Conservation (phyloP, 2,329 filamentous ascomycete species). For the Penicillium sp. region DNA sequence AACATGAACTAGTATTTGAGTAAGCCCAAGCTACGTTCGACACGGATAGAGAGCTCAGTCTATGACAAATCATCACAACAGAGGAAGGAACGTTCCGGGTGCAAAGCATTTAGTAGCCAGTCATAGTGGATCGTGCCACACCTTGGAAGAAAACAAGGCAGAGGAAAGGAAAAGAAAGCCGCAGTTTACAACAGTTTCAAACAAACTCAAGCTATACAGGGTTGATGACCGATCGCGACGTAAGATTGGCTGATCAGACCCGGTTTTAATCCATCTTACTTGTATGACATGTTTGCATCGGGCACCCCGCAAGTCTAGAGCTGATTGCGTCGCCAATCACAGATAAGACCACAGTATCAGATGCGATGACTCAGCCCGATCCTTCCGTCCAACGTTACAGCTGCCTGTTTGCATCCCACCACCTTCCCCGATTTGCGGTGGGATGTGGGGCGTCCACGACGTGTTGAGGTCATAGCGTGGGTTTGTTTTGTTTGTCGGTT, state of each 20-base stretch:
- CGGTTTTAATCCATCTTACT: conserved; percentile 13
- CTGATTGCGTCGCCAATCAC: conserved; percentile 1
- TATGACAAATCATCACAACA: conserved; percentile 24
- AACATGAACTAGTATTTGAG: not conserved
- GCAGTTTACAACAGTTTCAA: not conserved
- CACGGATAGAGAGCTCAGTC: conserved; percentile 13
- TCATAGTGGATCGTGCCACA: not conserved
- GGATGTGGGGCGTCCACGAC: conserved; percentile 9
- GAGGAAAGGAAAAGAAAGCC: not conserved
- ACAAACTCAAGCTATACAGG: not conserved
- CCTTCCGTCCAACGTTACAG: conserved; percentile 15
- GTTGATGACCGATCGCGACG: not conserved
- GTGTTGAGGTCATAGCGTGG: conserved; percentile 21
- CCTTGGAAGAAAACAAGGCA: not conserved
- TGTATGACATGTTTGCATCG: conserved; percentile 20
- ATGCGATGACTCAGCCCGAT: conserved; percentile 12
- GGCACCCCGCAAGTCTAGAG: conserved; percentile 25
- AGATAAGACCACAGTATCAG: conserved; percentile 8
- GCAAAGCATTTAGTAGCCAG: conserved; percentile 1
- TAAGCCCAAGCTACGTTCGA: conserved; percentile 7
- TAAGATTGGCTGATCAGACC: conserved; percentile 12
- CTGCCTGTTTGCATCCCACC: conserved; percentile 14
- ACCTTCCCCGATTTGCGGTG: conserved; percentile 2
- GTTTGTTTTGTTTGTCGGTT: not conserved
- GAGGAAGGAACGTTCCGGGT: conserved; percentile 4